Percentiles rank a stretch among this genome's conserved stretches.
Conservation (phyloP, 2,329 filamentous ascomycete species). For the Colletotrichum cordylinicola region DNA sequence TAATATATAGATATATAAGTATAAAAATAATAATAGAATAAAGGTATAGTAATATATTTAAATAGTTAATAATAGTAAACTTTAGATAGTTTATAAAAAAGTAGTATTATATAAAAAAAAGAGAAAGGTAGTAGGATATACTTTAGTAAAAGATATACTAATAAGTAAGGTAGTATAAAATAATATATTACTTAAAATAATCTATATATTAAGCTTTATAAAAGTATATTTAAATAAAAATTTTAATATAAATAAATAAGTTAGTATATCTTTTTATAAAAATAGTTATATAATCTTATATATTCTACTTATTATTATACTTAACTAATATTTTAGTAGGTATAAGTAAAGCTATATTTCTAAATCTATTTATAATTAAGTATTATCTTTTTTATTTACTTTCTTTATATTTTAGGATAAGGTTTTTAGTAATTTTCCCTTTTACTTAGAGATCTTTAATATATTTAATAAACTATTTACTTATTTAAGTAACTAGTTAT, state of each 20-base stretch:
- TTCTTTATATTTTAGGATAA: not conserved
- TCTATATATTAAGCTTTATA: too few relatives aligned
- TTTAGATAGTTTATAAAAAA: not conserved
- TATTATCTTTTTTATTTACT: not conserved
- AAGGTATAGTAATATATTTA: not conserved
- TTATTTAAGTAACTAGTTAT: not conserved
- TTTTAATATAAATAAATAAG: too few relatives aligned
- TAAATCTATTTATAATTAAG: not conserved
- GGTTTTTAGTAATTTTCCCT: not conserved
- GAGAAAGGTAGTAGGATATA: not conserved
- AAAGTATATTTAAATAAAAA: too few relatives aligned
- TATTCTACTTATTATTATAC: accelerated
- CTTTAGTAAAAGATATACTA: too few relatives aligned
- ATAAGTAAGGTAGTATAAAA: not conserved
- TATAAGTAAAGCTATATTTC: not conserved
- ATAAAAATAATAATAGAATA: too few relatives aligned
- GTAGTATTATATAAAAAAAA: not conserved
- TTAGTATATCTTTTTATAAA: too few relatives aligned
- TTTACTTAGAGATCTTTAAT: not conserved
- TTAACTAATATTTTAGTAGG: not conserved
- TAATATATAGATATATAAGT: not conserved
- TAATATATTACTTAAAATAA: not conserved
- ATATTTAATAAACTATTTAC: not conserved
- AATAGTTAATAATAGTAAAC: too few relatives aligned
- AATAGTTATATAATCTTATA: not conserved